Evolutionary conservation across 2,329 filamentous ascomycete genomes (phyloP), one percentile per base, ranked within the genome.

Genomic region (Diaporthe vaccinii): DNA sequence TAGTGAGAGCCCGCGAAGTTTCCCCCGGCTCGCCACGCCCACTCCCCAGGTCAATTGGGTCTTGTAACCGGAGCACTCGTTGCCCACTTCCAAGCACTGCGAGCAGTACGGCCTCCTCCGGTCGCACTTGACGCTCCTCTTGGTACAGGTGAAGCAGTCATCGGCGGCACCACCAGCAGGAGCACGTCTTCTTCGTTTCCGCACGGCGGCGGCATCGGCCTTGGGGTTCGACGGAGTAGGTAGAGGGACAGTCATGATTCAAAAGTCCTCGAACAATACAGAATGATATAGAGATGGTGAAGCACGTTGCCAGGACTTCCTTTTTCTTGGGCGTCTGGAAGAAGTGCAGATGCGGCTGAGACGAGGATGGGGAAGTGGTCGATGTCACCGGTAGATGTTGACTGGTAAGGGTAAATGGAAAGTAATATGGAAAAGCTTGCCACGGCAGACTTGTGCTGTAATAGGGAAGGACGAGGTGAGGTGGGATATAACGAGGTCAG

Each of bases 31-130:
- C 74, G 96, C 96, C 75, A 98, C 96, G 70, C 96, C 96, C 65
- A 98, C 95, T 57, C 95, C 95, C 96, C 96, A 98, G 62, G 96
- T 98, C 84, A 98, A 89, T 80, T 96, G 96, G 22, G 96, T 98
- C 86, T 97, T 97, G 88, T 98, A 98, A 76, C 96, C 96, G 39
- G 95, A 95, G 86, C 96, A 98, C 82, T 98, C 95, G 83, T 95
- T 95, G 78, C 95, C 96, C 78, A 95, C 90, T 80, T 98, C 95
- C 77, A 98, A 90, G 84, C 96, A 99, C 85, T 95, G 96, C 59
- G 95, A 95, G 86, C 97, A 98, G 85, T 98, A 98, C 12, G 96
- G 96, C 80, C 96, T 91, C 82, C 95, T 92, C 80, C 96, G 92
- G 85, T 98, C 96, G 87, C 96, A 99, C 84, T 95, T 94, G 78